Evolutionary conservation across 2,329 filamentous ascomycete species (phyloP), one percentile per base, ranked within the genome.

Genomic region (Aspergillus texensis): DNA sequence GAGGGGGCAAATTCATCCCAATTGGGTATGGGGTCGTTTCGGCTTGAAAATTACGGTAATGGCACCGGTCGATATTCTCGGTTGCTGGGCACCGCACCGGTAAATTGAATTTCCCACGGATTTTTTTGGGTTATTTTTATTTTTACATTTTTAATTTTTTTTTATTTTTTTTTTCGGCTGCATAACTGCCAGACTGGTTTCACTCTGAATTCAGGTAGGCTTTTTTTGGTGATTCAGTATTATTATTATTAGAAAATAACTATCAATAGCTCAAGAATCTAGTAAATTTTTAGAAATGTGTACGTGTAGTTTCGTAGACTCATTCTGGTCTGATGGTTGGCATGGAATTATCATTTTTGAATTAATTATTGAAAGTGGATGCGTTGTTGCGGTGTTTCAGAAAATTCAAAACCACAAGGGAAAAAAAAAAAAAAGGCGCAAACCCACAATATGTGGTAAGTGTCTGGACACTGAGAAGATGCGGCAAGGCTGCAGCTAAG

Each of bases 41-140:
- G 45, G 60, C 30, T 63, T 57, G 67, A 64, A 66, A 68, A 68
- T 65, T 68, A 67, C 65, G 36, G 58, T 63, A 45, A 39, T 14
- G 54, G 45, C 60, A 54, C 43, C 46, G 36, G 43, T 60, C 43
- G 45, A 11, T 26, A 21, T 14, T 62, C 43, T 62, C 65, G 57
- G 62, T 61, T 62, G 43, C 57, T 61, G 48, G 56, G 56, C 63
- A 58, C 50, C 46, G 28, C 34, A 5, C 36, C 39, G 43, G 54
- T 55, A 64, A 62, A 55, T 62, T 56, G 21, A 57, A 58, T 62
- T 61, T 46, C 45, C 54, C 36, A 41, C 36, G 19, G 10, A 14
- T 28, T 24, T 24, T 24, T 12, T 52, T 52, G 32, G 6, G 48
- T n/a, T 52, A 5, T 52, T 14, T 30, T 28, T 52, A 30, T 52